Base-by-base conservation (phyloP, 2,329 filamentous ascomycete species). In the Talaromyces sp. region DNA sequence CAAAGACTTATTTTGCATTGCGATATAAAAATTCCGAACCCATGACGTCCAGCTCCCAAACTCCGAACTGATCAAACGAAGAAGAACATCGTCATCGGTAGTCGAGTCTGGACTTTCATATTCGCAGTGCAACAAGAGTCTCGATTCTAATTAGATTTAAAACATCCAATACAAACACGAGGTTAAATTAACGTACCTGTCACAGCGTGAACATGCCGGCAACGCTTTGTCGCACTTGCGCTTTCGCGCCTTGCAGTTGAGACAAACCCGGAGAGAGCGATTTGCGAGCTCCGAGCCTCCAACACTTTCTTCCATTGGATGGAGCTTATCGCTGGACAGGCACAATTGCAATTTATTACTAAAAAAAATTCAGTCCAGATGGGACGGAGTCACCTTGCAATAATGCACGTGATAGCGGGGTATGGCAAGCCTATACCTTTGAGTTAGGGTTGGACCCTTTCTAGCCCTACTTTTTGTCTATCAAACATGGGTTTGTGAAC, bases 161-260 rank as follows among this genome's bases (percentile, higher is more conserved):
- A 49, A 13, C 11, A 14, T 24, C 43, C 1, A 49, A 17, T 21
- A 49, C 5, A 2, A n/a, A n/a, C n/a, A 7, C n/a, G 43, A 24
- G 4, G 9, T 19, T 19, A 24, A 49, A 9, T 4, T 4, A 17
- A 17, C 21, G n/a, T 24, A 57, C 55, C 55, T 57, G 3, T 26
- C n/a, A 31, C 55, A 57, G 17, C 38, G 55, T 17, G 55, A 57
- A 24, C 55, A 57, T 31, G 41, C 27, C 24, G 55, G 55, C 19
- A 57, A 38, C 6, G 35, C 9, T 19, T 50, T 58, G 35, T 58
- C 57, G 26, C 57, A 58, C 14, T 49, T 58, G 17, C 57, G 57
- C 50, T 58, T 58, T 21, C 38, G 32, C 6, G 31, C 27, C 41
- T 50, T 57, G n/a, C 55, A 57, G 14, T 24, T 49, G 14, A 57